Evolutionary conservation across 2,329 filamentous ascomycete genomes (phyloP).

Genomic region (Zymoseptoria crescenta): DNA sequence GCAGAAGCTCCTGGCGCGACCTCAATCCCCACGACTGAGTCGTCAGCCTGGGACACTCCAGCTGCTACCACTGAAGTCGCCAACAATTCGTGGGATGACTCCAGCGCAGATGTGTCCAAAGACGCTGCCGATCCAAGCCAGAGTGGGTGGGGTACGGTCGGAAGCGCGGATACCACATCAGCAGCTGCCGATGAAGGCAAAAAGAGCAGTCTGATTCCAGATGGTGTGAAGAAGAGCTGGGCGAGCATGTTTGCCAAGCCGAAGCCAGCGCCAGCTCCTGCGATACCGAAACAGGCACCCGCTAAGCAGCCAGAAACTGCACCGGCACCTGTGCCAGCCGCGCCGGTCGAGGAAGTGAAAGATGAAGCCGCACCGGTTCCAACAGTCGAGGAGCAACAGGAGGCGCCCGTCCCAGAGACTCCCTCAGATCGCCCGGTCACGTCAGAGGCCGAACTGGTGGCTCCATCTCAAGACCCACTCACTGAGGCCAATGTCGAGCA

Average conservation of each 20-base stretch:
- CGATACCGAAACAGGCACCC: slow-evolving; percentile 28
- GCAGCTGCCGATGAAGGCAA: slow-evolving; percentile 27
- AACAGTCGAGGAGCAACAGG: slow-evolving; percentile 10
- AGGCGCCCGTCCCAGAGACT: slow-evolving; percentile 18
- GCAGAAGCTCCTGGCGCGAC: slow-evolving; percentile 41
- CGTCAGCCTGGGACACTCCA: slow-evolving; percentile 52
- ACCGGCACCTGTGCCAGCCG: slow-evolving; percentile 12
- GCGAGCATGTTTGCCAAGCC: slow-evolving; percentile 46
- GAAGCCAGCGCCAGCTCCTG: slow-evolving; percentile 42
- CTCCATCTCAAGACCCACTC: slow-evolving; percentile 70
- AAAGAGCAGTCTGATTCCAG: slow-evolving; percentile 29
- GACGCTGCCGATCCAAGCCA: slow-evolving; percentile 22
- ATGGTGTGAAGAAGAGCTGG: slow-evolving; percentile 45
- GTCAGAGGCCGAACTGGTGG: slow-evolving; percentile 18
- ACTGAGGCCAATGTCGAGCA: slow-evolving; percentile 91
- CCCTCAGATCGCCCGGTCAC: slow-evolving; percentile 15
- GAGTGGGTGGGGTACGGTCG: slow-evolving; percentile 38
- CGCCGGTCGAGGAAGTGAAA: slow-evolving; percentile 28
- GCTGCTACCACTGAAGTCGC: slow-evolving; percentile 26
- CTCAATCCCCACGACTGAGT: slow-evolving; percentile 61
- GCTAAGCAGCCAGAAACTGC: slow-evolving; percentile 18
- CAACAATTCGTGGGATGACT: slow-evolving; percentile 16
- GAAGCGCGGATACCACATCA: slow-evolving; percentile 21
- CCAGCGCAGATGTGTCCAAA: slow-evolving; percentile 12
- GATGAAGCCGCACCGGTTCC: slow-evolving; percentile 10